A percentile compares a stretch with the other conserved stretches of the same genome.
These are phyloP conservation scores for Pistacia vera DNA, from an alignment of 345 rosid genomes.

Conservation along the genomic window DNA sequence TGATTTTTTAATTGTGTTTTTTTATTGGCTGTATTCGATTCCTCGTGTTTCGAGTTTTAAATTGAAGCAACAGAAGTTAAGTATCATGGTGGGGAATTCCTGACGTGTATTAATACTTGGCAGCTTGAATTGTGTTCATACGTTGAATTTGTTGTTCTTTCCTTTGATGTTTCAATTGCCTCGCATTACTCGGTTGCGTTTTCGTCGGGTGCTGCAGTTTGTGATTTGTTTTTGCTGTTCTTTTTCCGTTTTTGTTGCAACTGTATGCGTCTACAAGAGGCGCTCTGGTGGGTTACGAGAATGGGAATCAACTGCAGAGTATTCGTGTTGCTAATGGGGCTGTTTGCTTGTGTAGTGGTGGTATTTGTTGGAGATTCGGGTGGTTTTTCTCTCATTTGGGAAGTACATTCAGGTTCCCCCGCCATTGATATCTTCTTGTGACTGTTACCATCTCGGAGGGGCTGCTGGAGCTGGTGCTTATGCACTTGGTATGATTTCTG, in stretches of 20 bases:
- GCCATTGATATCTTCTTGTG: constrained; percentile 86
- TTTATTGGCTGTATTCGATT: constrained; percentile 88
- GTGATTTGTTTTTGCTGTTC: constrained; percentile 81
- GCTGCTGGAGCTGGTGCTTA: constrained; percentile 87
- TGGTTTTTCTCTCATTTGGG: constrained; percentile 93
- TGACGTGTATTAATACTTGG: constrained; percentile 79
- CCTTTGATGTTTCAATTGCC: constrained; percentile 84
- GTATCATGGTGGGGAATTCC: constrained; percentile 97
- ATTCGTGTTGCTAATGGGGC: constrained; percentile 90
- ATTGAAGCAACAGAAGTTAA: constrained; percentile 73
- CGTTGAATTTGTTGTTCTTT: constrained; percentile 77
- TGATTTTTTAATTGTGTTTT: constrained; percentile 77
- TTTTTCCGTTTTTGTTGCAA: constrained; percentile 89
- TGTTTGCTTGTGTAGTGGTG: constrained; percentile 74
- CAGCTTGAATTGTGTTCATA: constrained; percentile 79
- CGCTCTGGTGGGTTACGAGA: constrained; percentile 94
- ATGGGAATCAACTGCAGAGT: constrained; percentile 66
- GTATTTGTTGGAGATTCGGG: constrained; percentile 94
- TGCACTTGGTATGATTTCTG: constrained; percentile 86
- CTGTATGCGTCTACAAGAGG: constrained; percentile 93
- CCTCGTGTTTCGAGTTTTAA: constrained; percentile 90
- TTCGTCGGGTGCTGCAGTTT: constrained; percentile 67
- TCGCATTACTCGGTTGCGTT: constrained; percentile 82
- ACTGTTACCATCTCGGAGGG: constrained; percentile 88
- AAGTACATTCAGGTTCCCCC: constrained; percentile 95